Base-by-base conservation (phyloP, 768 basidiomycete genomes). In the Peribolospora kevripleyi region DNA sequence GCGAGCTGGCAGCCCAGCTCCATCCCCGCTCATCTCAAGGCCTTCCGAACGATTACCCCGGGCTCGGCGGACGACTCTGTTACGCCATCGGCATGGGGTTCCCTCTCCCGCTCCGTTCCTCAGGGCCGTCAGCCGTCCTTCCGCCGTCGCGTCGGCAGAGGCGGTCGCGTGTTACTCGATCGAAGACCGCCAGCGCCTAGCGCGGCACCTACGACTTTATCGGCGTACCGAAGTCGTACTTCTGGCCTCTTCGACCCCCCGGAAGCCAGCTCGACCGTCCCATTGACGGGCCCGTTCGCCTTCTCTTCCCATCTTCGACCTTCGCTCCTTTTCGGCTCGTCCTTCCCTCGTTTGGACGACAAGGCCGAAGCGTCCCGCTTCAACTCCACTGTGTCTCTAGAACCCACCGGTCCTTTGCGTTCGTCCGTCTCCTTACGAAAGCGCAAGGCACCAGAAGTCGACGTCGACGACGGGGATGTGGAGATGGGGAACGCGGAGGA, bases 81-180 rank as follows among this genome's bases (percentile, higher is more conserved):
- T 59, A 51, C 61, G 62, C 52, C 60, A 61, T 50, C 49, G 54
- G 51, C 65, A 52, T 45, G 61, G 57, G 57, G 77, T 53, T 74
- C 80, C 51, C 70, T 80, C 48, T 84, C 81, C 74, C 80, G 79
- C 61, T 73, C 72, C 52, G 68, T 81, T 5, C 67, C 75, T 7
- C 69, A 73, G 25, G 52, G 13, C 50, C 54, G 52, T 50, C n/a
- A 50, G 7, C 56, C 57, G 13, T 64, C 70, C 7, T 69, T 86
- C 55, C 82, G 90, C 57, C 62, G 81, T 50, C 81, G 91, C 7
- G 67, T 74, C 55, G 87, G 87, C 1, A 82, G 91, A 54, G 84
- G 82, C 42, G 90, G 90, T 3, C 76, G 84, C 39, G 65, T 79
- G 10, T 70, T 78, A 58, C 61, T 91, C 13, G 87, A 93, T 68